Evolutionary conservation across 768 basidiomycete species (phyloP).

Genomic region (Podaxis sp.): DNA sequence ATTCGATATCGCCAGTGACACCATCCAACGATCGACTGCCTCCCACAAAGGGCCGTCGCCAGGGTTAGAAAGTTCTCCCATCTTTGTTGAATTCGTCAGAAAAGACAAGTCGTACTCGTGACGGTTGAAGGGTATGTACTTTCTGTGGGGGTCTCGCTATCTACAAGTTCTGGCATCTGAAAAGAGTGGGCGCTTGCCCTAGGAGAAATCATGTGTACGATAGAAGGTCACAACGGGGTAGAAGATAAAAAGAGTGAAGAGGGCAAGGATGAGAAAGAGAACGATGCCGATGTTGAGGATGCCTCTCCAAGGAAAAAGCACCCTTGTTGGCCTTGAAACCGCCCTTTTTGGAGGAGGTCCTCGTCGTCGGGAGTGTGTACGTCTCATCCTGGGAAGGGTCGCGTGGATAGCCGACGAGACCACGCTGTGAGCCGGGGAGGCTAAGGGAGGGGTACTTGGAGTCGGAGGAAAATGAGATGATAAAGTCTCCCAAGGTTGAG

Average conservation of each 20-base stretch:
- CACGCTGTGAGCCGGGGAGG: conserved; percentile 22
- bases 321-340: conserved; percentile 19
- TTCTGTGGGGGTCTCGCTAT: conserved; percentile 60
- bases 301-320: conserved; percentile 36
- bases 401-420: conserved; percentile 64
- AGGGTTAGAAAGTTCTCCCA: conserved; percentile 59
- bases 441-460: conserved; percentile 63
- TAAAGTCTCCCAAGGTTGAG: conserved; percentile 33
- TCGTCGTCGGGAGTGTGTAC: conserved; percentile 63
- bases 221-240: conserved; percentile 68
- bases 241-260: conserved; percentile 74
- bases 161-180: conserved; percentile 62
- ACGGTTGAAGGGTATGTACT: conserved; percentile 62
- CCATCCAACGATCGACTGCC: conserved; percentile 68
- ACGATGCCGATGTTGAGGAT: conserved; percentile 70
- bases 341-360: conserved; percentile 57
- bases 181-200: conserved; percentile 60
- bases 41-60: conserved; percentile 71
- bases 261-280: conserved; percentile 48
- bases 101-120: conserved; percentile 63
- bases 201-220: conserved; percentile 24
- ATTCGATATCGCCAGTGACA: conserved; percentile 65
- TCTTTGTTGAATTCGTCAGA: conserved; percentile 72
- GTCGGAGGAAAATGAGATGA: conserved; percentile 26
- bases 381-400: conserved; percentile 54